Evolutionary conservation across 805 yeast species (phyloP), one percentile per base, ranked within the genome.

Genomic region (Saccharomycopsis lassenensis): DNA sequence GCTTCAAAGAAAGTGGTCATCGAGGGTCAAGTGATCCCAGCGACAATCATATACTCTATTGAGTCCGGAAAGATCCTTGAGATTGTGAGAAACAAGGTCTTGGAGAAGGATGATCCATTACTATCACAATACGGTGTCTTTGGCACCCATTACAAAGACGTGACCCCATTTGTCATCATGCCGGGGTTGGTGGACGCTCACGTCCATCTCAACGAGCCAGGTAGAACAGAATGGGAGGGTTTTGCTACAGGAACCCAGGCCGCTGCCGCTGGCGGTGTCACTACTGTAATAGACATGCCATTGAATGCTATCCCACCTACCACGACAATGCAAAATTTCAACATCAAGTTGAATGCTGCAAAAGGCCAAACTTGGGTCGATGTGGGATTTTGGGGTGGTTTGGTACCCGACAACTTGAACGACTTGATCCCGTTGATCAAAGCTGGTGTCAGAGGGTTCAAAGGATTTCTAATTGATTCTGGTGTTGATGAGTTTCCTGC

Each of bases 221-320:
- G 97, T n/a, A 64, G 96, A 48, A 87, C 96, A 1, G 95, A 86
- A 44, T 87, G 97, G 97, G 97, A 87, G 57, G 97, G 97, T 1
- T 87, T 89, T 54, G 94, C 77, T n/a, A 80, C 94, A 0, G 97
- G 97, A 0, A 87, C 97, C 0, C 77, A 78, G 52, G 82, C 95
- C 2, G 96, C 96, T 0, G 94, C 94, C 0, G 68, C 87, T 8
- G 97, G 97, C 12, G 97, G 97, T 40, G 96, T 87, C 33, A 87
- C 97, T 17, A 86, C 95, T 0, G 93, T 87, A 14, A 70, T 87
- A 14, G 97, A 87, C 55, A 87, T 87, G 97, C 97, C 97, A 0
- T 62, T 87, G 52, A 87, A 87, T 57, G 95, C 95, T 3, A 77
- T 87, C 31, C 97, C 97, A 0, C 96, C 97, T 21, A 87, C 96